Base-by-base conservation (phyloP, 768 basidiomycete genomes). In the Pleurotus ostreatus region DNA sequence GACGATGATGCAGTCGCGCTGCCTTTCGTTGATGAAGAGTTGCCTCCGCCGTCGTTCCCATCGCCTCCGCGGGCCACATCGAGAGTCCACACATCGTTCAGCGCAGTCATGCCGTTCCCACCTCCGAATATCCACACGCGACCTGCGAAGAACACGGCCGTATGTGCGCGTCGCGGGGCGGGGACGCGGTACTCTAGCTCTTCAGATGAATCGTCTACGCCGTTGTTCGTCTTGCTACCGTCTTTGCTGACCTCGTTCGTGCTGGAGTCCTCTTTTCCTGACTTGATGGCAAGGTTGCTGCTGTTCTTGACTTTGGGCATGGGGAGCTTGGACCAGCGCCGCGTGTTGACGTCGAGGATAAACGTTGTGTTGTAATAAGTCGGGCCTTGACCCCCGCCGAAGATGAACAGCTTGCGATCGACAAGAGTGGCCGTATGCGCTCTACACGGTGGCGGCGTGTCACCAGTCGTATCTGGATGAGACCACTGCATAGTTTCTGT, bases 401-500 rank as follows among this genome's bases (percentile, higher is more conserved):
- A 89, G 4, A 96, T 71, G 64, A 92, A 82, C 43, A 96, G 80
- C 61, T 85, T 86, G 22, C 83, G 81, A 63, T 92, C 89, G 51
- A 92, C 86, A 6, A 90, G 78, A 0, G 92, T 94, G 2, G 90
- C 88, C 1, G 89, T 91, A 66, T 97, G 94, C 4, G 93, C 94
- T 20, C 94, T 82, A 47, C 88, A 89, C 0, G 90, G 89, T 1
- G 89, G 88, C 0, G 94, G 89, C 3, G 83, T 67, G 2, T 91
- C 87, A n/a, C 94, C 94, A 2, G 78, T 61, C 16, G 84, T 85
- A 15, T 89, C 83, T 0, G 91, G 86, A 58, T 86, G 84, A 1
- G 84, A 81, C 94, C 94, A 96, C 66, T 89, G 85, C 82, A 95
- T 89, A 20, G 89, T 92, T 68, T 94, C 92, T 92, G 59, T 7